Evolutionary conservation across 192 early-diverging fungal species (phyloP).

Genomic region (Pilaira anomala): DNA sequence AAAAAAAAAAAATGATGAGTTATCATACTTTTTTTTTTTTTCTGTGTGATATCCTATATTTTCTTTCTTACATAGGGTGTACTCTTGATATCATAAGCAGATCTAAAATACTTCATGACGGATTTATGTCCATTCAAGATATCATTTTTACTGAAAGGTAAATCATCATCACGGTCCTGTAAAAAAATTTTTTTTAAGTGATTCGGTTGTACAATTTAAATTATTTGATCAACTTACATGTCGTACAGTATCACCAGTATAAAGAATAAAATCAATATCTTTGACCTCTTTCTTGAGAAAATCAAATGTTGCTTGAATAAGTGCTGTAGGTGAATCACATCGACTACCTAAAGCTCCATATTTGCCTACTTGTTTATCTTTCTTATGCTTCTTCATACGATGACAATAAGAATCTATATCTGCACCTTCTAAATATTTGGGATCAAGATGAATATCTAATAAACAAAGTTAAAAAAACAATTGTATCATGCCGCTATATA

Average conservation of each 20-base stretch:
- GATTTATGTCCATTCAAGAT: constrained; percentile 13
- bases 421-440: constrained; percentile 27
- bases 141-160: constrained; percentile 9
- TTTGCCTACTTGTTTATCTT: constrained; percentile 29
- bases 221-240: constrained; percentile 24
- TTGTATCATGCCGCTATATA: background rate
- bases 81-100: constrained; percentile 12
- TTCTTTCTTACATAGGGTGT: constrained; percentile 17
- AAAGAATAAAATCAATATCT: constrained; percentile 40
- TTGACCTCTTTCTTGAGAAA: constrained; percentile 32
- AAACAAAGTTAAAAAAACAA: background rate
- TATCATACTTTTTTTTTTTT: too few species aligned
- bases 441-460: constrained; percentile 43
- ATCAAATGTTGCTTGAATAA: constrained; percentile 28
- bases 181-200: background rate
- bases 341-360: constrained; percentile 34
- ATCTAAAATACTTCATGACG: constrained; percentile 7
- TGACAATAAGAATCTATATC: constrained; percentile 35
- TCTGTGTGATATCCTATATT: too few species aligned
- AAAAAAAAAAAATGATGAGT: background rate
- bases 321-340: constrained; percentile 36
- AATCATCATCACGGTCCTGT: constrained; percentile 27
- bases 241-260: constrained; percentile 40
- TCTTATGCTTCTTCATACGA: constrained; percentile 16
- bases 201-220: background rate